These are phyloP conservation scores for Didymella keratinophila DNA, from an alignment of 2,329 filamentous ascomycete species.

Conservation along the genomic window DNA sequence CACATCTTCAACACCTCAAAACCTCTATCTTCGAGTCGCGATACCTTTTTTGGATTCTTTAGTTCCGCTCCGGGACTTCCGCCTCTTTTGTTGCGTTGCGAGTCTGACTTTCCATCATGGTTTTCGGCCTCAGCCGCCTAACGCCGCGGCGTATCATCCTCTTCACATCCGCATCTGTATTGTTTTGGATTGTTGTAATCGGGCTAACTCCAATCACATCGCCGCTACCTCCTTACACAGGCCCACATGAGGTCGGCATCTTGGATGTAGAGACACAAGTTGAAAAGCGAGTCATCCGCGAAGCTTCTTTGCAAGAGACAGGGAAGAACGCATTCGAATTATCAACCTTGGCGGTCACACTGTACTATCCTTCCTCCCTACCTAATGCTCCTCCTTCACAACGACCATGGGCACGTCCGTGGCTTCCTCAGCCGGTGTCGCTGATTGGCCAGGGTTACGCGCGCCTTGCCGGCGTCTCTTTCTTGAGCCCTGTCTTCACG, in stretches of 20 bases:
- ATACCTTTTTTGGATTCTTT: not conserved
- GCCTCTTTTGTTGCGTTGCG: not conserved
- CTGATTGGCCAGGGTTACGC: conserved; percentile 56
- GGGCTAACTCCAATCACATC: conserved; percentile 54
- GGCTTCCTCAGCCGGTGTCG: conserved; percentile 55
- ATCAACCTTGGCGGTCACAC: conserved; percentile 55
- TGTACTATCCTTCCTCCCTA: conserved; percentile 55
- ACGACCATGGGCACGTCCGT: conserved; percentile 50
- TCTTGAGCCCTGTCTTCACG: conserved; percentile 51
- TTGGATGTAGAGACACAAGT: conserved; percentile 55
- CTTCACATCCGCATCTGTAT: conserved; percentile 36
- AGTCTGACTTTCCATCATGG: conserved; percentile 23
- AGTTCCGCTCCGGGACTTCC: not conserved
- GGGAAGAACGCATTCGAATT: conserved; percentile 54
- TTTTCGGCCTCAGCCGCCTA: conserved; percentile 32
- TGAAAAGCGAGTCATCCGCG: conserved; percentile 43
- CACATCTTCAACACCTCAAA: not conserved
- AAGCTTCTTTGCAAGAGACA: conserved; percentile 50
- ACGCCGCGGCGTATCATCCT: conserved; percentile 37
- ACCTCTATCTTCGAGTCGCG: not conserved
- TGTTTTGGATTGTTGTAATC: conserved; percentile 49
- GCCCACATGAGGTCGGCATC: conserved; percentile 54
- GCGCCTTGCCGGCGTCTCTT: conserved; percentile 51
- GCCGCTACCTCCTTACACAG: conserved; percentile 54
- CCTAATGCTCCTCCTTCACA: conserved; percentile 29